Evolutionary conservation across 345 rosid species (phyloP), one percentile per base, ranked within the genome.

Genomic region (Eucalyptus coolabah): DNA sequence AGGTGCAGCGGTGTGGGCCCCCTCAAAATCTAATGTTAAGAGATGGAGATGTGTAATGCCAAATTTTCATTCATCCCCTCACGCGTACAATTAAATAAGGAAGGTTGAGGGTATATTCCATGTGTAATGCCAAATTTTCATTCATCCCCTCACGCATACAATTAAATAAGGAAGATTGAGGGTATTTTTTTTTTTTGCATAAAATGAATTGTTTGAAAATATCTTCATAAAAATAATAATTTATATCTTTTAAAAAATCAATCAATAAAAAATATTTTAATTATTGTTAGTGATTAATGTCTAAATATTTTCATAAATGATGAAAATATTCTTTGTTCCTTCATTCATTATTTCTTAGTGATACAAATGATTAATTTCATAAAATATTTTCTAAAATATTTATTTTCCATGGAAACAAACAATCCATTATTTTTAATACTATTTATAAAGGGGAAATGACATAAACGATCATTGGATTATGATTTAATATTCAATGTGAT

Each of bases 171-270:
- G 30, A 56, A 56, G 28, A 0, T 23, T 23, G 6, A 56, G 63
- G 30, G 12, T 53, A 7, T 51, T 50, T 6, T 18, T 18, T 2
- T 53, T 19, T 10, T 47, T 21, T 7, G 1, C 3, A 3, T 21
- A 60, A 60, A 28, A 60, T 60, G 16, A 63, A 63, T 13, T 0
- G 0, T 30, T 63, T 30, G 1, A 2, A 30, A 6, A 3, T 30
- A 6, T 16, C 1, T 32, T 67, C 0, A 0, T n/a, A 16, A 32
- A 67, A 8, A 32, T 67, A 32, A 16, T 8, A 15, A 17, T 2
- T 16, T 5, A 67, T 7, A 65, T 16, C 12, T 0, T 18, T 67
- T 67, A 3, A 16, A 67, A n/a, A 32, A 67, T 32, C 16, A 32
- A 5, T 14, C 1, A 65, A n/a, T 8, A 7, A 65, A 30, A 65